Conservation (phyloP, 257 asterid genomes). For the Euphrasia confusa region DNA sequence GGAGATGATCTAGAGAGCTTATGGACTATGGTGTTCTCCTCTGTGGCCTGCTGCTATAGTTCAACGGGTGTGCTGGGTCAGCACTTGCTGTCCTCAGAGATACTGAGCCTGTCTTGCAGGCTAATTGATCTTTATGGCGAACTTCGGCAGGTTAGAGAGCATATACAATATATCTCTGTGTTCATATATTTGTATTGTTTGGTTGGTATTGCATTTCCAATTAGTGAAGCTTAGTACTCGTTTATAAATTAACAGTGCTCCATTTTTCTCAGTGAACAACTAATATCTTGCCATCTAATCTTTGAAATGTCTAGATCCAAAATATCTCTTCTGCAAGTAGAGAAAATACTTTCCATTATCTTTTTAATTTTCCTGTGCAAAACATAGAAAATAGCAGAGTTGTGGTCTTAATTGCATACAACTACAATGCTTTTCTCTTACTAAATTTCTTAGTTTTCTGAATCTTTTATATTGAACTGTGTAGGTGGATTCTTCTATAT, state of each 20-base stretch:
- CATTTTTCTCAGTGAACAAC: not conserved
- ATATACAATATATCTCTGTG: constrained; percentile 9
- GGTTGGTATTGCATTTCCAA: constrained; percentile 6
- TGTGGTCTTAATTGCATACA: too few species aligned
- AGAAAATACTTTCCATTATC: not conserved
- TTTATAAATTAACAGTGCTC: constrained; percentile 7
- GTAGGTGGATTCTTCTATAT: constrained; percentile 70
- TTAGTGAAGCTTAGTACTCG: constrained; percentile 5
- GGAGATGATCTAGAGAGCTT: constrained; percentile 74
- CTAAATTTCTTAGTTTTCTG: constrained; percentile 26
- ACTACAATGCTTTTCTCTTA: not conserved
- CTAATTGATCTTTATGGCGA: constrained; percentile 76
- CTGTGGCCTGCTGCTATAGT: constrained; percentile 45
- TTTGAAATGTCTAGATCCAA: not conserved
- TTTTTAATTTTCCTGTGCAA: not conserved
- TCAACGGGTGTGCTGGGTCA: constrained; percentile 39
- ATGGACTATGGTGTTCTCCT: constrained; percentile 59
- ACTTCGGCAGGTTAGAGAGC: constrained; percentile 85
- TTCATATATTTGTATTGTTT: constrained; percentile 1
- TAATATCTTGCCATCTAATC: not conserved
- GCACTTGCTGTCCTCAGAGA: constrained; percentile 41
- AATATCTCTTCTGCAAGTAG: not conserved
- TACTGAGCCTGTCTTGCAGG: constrained; percentile 60
- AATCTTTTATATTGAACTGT: constrained; percentile 30
- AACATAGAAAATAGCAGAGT: not conserved